phyloP scores from a whole-genome alignment of 352 stramenopile genomes.

The Globisporangium nodosum region DNA sequence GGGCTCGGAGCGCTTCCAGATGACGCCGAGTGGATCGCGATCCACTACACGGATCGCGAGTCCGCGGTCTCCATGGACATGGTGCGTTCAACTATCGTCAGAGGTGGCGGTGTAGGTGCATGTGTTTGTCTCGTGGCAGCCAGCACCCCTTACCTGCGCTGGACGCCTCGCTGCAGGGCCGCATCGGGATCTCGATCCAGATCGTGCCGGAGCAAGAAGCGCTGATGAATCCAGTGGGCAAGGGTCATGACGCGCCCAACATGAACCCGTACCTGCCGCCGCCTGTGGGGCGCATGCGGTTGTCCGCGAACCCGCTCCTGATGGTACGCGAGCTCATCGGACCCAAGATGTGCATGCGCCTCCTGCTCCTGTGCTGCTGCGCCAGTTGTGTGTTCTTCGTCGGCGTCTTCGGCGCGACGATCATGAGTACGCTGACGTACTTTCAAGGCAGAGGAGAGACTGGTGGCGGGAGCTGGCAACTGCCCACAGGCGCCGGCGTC shows the following conservation, averaged over 20 bases:
- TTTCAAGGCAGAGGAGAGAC: slow-evolving; percentile 18
- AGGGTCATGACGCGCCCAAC: slow-evolving; percentile 83
- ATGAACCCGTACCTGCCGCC: slow-evolving; percentile 88
- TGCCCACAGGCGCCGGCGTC: slow-evolving; percentile 6
- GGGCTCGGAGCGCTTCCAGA: slow-evolving; percentile 69
- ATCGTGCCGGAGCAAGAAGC: slow-evolving; percentile 86
- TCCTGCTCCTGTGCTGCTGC: slow-evolving; percentile 50
- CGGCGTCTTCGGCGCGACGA: slow-evolving; percentile 58
- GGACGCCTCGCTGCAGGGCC: slow-evolving; percentile 19
- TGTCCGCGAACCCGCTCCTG: slow-evolving; percentile 78
- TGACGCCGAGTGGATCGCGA: slow-evolving; percentile 68
- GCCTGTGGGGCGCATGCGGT: slow-evolving; percentile 77
- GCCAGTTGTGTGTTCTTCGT: slow-evolving; percentile 55
- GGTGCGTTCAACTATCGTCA: slow-evolving; percentile 13
- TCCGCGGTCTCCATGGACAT: slow-evolving; percentile 58
- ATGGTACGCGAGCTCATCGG: slow-evolving; percentile 74
- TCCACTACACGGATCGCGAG: slow-evolving; percentile 74
- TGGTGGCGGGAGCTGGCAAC: not conserved
- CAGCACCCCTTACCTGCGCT: too few relatives aligned
- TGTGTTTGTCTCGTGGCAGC: too few relatives aligned
- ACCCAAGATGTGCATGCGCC: slow-evolving; percentile 45
- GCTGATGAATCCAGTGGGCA: slow-evolving; percentile 59
- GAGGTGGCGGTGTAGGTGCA: not conserved
- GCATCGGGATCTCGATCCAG: slow-evolving; percentile 57
- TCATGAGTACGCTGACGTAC: slow-evolving; percentile 79